These are phyloP conservation scores for Apiotrichum akiyoshidainum DNA, from an alignment of 1,284 basidiomycete genomes.

Conservation along the genomic window DNA sequence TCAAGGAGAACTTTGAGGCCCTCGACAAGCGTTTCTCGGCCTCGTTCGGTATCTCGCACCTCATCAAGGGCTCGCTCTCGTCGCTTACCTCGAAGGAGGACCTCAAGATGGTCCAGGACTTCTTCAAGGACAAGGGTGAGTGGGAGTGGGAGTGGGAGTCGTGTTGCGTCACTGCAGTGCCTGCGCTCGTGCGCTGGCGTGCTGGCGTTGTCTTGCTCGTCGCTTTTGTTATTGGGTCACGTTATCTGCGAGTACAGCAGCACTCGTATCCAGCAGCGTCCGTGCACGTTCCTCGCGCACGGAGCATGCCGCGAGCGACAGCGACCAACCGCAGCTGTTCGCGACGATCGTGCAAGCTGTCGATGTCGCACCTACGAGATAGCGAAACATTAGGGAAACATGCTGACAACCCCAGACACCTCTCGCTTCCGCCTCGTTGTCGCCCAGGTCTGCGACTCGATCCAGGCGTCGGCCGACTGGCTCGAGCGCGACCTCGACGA, in stretches of 20 bases:
- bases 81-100: slow-evolving; percentile 68
- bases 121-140: slow-evolving; percentile 58
- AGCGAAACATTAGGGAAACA: no score
- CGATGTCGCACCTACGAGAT: background rate
- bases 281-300: no score
- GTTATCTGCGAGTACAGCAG: no score
- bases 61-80: slow-evolving; percentile 58
- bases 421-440: slow-evolving; percentile 54
- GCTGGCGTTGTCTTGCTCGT: no score
- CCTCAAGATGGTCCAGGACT: slow-evolving; percentile 63
- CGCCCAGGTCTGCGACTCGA: slow-evolving; percentile 56
- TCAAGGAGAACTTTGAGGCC: slow-evolving; percentile 60
- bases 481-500: slow-evolving; percentile 54
- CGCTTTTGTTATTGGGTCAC: no score
- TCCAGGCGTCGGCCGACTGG: slow-evolving; percentile 56
- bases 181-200: no score
- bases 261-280: no score
- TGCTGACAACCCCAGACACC: slow-evolving; percentile 29
- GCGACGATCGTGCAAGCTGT: no score
- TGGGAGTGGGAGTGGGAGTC: slow-evolving; percentile 15
- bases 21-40: slow-evolving; percentile 10
- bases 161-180: no score
- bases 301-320: no score
- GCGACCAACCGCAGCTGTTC: no score
- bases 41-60: slow-evolving; percentile 54